Evolutionary conservation across 2,329 filamentous ascomycete species (phyloP).

Genomic region (Botrytis hyacinthi): DNA sequence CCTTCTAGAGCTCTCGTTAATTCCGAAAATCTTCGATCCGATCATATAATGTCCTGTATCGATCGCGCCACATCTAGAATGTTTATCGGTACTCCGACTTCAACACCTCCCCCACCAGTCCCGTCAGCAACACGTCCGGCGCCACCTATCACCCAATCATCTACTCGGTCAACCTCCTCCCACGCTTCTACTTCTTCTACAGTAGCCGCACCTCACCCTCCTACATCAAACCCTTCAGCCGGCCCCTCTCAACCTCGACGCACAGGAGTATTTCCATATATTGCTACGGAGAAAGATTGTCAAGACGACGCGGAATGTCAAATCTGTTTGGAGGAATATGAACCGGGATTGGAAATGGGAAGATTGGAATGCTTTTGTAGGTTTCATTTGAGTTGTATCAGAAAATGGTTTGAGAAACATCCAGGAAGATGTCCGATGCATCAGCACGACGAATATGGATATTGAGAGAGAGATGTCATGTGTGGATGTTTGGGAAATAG

Average conservation of each 20-base stretch:
- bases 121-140: conserved; percentile 18
- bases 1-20: conserved; percentile 56
- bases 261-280: conserved; percentile 63
- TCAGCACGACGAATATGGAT: conserved; percentile 46
- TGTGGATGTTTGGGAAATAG: neutral
- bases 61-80: conserved; percentile 23
- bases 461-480: neutral
- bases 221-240: neutral
- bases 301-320: conserved; percentile 66
- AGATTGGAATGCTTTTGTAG: conserved; percentile 64
- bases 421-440: conserved; percentile 65
- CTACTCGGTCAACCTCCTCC: conserved; percentile 29
- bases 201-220: conserved; percentile 35
- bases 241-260: conserved; percentile 40
- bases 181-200: conserved; percentile 23
- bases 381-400: conserved; percentile 61
- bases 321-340: conserved; percentile 66
- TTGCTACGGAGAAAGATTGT: conserved; percentile 66
- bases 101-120: conserved; percentile 23
- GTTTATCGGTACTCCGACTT: conserved; percentile 19
- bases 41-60: conserved; percentile 60
- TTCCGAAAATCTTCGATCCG: conserved; percentile 54
- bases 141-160: conserved; percentile 24
- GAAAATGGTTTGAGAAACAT: conserved; percentile 60
- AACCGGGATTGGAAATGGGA: conserved; percentile 61